Evolutionary conservation across 148 eudicot genomes (phyloP).

Genomic region (Cornus florida): DNA sequence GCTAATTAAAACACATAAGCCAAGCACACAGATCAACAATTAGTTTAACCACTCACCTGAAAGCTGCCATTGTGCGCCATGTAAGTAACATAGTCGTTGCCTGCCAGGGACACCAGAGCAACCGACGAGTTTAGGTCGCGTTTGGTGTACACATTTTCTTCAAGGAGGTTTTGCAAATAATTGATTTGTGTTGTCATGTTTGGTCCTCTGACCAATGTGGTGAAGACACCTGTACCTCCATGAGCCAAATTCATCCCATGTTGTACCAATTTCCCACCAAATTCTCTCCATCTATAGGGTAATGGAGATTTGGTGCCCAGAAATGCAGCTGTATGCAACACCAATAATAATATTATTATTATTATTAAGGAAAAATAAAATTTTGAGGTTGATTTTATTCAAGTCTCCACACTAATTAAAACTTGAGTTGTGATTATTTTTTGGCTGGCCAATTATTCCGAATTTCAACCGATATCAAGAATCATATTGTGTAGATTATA

Average conservation of each 20-base stretch:
- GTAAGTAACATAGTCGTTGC: slow-evolving; percentile 53
- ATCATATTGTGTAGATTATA: no score
- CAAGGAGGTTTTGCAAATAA: slow-evolving; percentile 28
- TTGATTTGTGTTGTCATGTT: slow-evolving; percentile 41
- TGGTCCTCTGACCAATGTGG: slow-evolving; percentile 22
- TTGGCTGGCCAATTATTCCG: no score
- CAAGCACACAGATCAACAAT: background rate
- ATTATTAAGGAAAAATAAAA: no score
- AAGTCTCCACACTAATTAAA: no score
- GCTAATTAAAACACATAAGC: background rate
- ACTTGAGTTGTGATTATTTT: no score
- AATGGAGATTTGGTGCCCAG: slow-evolving; percentile 23
- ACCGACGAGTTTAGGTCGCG: slow-evolving; percentile 37
- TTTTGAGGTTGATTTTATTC: no score
- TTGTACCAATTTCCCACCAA: background rate
- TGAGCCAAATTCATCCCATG: slow-evolving; percentile 34
- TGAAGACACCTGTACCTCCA: slow-evolving; percentile 43
- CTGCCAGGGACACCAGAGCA: slow-evolving; percentile 44
- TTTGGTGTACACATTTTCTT: slow-evolving; percentile 27
- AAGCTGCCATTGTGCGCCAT: slow-evolving; percentile 24
- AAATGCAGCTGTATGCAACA: slow-evolving; percentile 21
- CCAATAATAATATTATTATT: no score
- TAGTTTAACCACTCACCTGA: slow-evolving; percentile 26
- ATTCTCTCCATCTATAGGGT: slow-evolving; percentile 26
- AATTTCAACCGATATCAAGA: no score